Conservation (phyloP, 371 early-diverging fungal species). For the Rhizomucor miehei region DNA sequence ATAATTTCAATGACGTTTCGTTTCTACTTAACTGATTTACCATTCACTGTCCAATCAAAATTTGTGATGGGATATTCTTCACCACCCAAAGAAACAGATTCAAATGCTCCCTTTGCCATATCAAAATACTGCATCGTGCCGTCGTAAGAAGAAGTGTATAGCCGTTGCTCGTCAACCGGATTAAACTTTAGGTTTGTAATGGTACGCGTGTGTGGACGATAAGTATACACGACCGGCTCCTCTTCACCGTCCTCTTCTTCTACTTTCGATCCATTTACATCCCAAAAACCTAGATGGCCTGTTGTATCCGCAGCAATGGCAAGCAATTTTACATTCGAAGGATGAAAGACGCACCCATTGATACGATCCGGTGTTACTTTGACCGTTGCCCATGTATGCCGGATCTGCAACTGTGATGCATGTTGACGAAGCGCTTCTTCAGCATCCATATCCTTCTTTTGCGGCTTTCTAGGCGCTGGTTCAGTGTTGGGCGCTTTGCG, state of each 20-base stretch:
- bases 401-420: slow-evolving; percentile 21
- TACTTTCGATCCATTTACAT: slow-evolving; percentile 42
- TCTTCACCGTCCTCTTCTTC: slow-evolving; percentile 45
- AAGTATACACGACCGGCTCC: slow-evolving; percentile 52
- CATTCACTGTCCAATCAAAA: slow-evolving; percentile 44
- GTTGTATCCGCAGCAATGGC: slow-evolving; percentile 60
- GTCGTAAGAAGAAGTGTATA: slow-evolving; percentile 66
- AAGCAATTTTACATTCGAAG: slow-evolving; percentile 54
- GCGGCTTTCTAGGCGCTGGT: slow-evolving; percentile 11
- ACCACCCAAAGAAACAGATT: slow-evolving; percentile 36
- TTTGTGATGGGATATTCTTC: slow-evolving; percentile 32
- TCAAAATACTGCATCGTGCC: slow-evolving; percentile 63
- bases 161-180: slow-evolving; percentile 43
- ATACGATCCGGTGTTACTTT: slow-evolving; percentile 61
- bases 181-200: slow-evolving; percentile 56
- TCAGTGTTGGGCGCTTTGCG: slow-evolving; percentile 19
- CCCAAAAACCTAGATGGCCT: slow-evolving; percentile 71
- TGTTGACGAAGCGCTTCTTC: slow-evolving; percentile 14
- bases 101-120: slow-evolving; percentile 51
- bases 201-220: slow-evolving; percentile 58
- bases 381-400: slow-evolving; percentile 52
- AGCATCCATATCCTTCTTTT: slow-evolving; percentile 11
- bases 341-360: slow-evolving; percentile 55
- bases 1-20: background rate
- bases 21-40: slow-evolving; percentile 41